phyloP scores from a whole-genome alignment of 495 filamentous ascomycete genomes.

The Penicillium steckii region DNA sequence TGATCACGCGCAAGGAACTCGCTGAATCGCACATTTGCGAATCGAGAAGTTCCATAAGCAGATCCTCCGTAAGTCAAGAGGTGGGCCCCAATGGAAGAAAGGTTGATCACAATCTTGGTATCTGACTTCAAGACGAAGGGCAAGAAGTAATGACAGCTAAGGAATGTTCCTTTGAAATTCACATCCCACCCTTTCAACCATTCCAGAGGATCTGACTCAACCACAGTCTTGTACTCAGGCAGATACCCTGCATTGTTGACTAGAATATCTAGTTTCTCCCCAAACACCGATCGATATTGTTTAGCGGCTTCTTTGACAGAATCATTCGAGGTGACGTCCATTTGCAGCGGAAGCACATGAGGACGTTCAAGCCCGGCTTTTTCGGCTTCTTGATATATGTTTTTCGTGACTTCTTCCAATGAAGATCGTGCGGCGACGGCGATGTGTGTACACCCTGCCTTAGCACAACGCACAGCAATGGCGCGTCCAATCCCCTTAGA shows the following conservation, averaged over 20 bases:
- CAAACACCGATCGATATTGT: conserved; percentile 24
- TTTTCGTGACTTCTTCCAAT: conserved; percentile 28
- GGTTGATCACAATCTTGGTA: conserved; percentile 48
- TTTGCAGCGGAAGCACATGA: conserved; percentile 34
- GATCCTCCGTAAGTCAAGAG: conserved; percentile 24
- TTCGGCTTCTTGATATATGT: conserved; percentile 37
- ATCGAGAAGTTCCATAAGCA: conserved; percentile 46
- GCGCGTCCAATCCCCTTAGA: conserved; percentile 49
- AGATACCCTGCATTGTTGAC: conserved; percentile 56
- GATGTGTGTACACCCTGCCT: conserved; percentile 45
- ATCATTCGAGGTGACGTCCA: conserved; percentile 42
- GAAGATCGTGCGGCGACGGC: conserved; percentile 45
- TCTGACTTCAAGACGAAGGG: conserved; percentile 45
- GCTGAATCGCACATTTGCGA: conserved; percentile 46
- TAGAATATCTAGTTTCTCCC: conserved; percentile 47
- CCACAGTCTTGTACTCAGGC: conserved; percentile 30
- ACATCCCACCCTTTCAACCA: conserved; percentile 47
- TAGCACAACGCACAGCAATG: conserved; percentile 44
- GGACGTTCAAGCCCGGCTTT: conserved; percentile 36
- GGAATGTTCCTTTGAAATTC: conserved; percentile 48
- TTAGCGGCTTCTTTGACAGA: conserved; percentile 34
- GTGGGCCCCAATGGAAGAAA: conserved; percentile 44
- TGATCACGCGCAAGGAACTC: conserved; percentile 43
- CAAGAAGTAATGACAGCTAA: conserved; percentile 41
- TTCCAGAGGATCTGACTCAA: conserved; percentile 39